Conservation (phyloP, 805 yeast species). For the Scheffersomyces ergatensis region DNA sequence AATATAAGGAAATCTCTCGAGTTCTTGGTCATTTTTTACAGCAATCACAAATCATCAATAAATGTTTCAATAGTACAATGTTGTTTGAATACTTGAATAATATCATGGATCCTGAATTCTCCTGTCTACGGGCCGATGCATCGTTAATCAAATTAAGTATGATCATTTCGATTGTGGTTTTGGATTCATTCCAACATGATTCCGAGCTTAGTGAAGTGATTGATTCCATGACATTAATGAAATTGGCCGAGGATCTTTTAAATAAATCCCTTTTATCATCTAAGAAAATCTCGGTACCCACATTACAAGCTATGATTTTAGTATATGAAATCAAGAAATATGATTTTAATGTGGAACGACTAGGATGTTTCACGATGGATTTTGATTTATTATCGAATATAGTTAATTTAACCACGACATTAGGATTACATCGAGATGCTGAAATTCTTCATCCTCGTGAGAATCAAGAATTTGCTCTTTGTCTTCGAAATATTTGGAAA, state of each 20-base stretch:
- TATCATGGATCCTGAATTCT: not conserved
- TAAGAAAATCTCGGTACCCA: not conserved
- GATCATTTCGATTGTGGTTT: not conserved
- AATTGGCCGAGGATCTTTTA: not conserved
- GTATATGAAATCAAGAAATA: not conserved
- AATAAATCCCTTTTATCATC: not conserved
- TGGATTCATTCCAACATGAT: not conserved
- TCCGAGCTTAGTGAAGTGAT: not conserved
- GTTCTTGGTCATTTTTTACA: not conserved
- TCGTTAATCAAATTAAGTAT: not conserved
- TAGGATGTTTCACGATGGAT: not conserved
- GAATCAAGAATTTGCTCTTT: not conserved
- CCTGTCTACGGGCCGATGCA: not conserved
- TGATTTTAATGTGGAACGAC: not conserved
- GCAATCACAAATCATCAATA: not conserved
- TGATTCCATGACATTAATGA: not conserved
- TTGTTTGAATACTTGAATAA: not conserved
- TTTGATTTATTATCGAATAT: not conserved
- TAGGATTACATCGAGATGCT: not conserved
- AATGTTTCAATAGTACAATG: not conserved
- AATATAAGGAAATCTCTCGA: not conserved
- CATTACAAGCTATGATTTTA: not conserved
- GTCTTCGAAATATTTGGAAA: constrained; percentile 1
- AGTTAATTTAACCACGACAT: not conserved
- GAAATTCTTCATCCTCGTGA: not conserved